Evolutionary conservation across 1,139 yeast species (phyloP).

Genomic region (Yamadazyma songkhlaensis): DNA sequence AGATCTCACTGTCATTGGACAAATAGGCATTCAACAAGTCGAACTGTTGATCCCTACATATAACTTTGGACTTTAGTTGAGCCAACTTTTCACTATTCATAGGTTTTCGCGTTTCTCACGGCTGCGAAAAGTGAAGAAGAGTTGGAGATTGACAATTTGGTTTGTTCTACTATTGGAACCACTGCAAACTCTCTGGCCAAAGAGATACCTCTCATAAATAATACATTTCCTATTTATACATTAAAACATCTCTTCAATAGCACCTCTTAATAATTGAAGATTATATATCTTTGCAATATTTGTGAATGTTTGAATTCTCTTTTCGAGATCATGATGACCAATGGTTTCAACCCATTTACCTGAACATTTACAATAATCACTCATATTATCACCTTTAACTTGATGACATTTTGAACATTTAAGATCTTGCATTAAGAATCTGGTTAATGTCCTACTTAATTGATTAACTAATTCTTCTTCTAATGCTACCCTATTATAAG

Average conservation of each 20-base stretch:
- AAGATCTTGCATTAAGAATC: constrained; percentile 75
- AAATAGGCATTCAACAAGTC: constrained; percentile 29
- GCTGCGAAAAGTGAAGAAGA: no score
- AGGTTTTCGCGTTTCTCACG: no score
- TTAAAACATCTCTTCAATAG: constrained; percentile 4
- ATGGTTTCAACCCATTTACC: constrained; percentile 77
- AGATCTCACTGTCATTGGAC: constrained; percentile 17
- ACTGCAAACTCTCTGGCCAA: no score
- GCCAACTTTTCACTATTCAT: constrained; percentile 3
- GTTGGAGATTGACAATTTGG: no score
- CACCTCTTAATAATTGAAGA: constrained; percentile 39
- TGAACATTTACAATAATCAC: constrained; percentile 80
- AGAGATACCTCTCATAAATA: no score
- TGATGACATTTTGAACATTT: constrained; percentile 74
- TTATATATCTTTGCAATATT: constrained; percentile 63
- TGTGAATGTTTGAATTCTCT: constrained; percentile 46
- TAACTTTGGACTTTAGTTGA: constrained; percentile 7
- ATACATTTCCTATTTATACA: neutral
- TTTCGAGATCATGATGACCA: constrained; percentile 41
- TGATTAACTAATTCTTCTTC: constrained; percentile 79
- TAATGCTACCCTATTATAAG: constrained; percentile 63
- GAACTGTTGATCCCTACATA: constrained; percentile 25
- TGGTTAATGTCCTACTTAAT: constrained; percentile 52
- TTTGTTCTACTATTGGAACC: no score
- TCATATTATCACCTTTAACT: constrained; percentile 66